Evolutionary conservation across 2,329 filamentous ascomycete genomes (phyloP).

Genomic region (Diaporthe vaccinii): DNA sequence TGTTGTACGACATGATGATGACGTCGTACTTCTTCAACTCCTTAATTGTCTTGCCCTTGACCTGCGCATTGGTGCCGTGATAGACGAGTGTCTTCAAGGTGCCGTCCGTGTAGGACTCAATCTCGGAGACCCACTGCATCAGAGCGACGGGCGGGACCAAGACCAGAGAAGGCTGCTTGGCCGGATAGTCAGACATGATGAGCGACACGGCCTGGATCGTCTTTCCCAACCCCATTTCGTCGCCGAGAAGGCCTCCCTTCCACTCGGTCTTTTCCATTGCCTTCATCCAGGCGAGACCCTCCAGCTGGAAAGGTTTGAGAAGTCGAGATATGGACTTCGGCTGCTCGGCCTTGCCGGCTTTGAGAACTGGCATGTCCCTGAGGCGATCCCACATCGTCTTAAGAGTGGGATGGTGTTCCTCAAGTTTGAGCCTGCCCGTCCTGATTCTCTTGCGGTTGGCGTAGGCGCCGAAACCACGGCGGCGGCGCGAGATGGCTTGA

Average conservation of each 20-base stretch:
- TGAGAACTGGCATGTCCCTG: conserved; percentile 75
- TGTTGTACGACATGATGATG: conserved; percentile 97
- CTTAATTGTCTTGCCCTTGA: conserved; percentile 80
- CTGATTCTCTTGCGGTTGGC: conserved; percentile 47
- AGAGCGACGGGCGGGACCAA: conserved; percentile 93
- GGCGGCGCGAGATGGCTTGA: conserved; percentile 42
- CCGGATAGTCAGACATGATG: conserved; percentile 97
- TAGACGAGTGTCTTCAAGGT: conserved; percentile 92
- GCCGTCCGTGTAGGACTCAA: conserved; percentile 85
- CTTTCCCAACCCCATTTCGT: conserved; percentile 99
- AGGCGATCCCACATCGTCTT: conserved; percentile 88
- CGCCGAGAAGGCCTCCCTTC: conserved; percentile 90
- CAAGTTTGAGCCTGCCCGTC: conserved; percentile 75
- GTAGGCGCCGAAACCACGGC: conserved; percentile 52
- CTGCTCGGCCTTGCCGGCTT: conserved; percentile 73
- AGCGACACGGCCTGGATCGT: conserved; percentile 98
- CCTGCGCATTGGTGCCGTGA: conserved; percentile 87
- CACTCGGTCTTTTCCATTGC: conserved; percentile 88
- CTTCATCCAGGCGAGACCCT: conserved; percentile 95
- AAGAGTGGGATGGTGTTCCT: conserved; percentile 82
- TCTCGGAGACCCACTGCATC: conserved; percentile 94
- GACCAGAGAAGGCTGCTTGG: conserved; percentile 84
- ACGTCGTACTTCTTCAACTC: conserved; percentile 89
- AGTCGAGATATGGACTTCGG: conserved; percentile 84
- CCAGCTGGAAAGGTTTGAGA: conserved; percentile 93